Evolutionary conservation across 345 rosid species (phyloP).

Genomic region (Camelina neglecta): DNA sequence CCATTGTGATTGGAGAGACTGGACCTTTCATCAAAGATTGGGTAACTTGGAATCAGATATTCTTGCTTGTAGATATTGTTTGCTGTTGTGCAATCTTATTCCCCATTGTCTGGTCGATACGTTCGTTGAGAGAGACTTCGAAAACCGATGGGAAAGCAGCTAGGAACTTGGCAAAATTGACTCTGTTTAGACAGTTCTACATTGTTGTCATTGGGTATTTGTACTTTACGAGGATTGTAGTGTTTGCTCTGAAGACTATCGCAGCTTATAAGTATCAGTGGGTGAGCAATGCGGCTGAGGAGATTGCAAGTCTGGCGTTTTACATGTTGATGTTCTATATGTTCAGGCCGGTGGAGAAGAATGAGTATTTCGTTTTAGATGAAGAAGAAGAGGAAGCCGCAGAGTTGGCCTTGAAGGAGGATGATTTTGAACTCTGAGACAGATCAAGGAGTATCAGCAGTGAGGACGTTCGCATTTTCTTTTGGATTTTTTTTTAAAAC

Average conservation of each 20-base stretch:
- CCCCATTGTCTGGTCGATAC: slow-evolving; percentile 95
- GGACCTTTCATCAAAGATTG: slow-evolving; percentile 90
- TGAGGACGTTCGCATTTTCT: background rate
- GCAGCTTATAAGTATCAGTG: slow-evolving; percentile 88
- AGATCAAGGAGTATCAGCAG: slow-evolving; percentile 57
- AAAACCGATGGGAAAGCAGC: slow-evolving; percentile 98
- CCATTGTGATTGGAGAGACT: slow-evolving; percentile 86
- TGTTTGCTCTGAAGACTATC: slow-evolving; percentile 79
- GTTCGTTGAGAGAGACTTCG: slow-evolving; percentile 82
- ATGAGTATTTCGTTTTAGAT: slow-evolving; percentile 81
- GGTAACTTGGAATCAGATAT: slow-evolving; percentile 93
- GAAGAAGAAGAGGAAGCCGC: slow-evolving; percentile 95
- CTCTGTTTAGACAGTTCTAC: slow-evolving; percentile 86
- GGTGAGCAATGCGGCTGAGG: slow-evolving; percentile 94
- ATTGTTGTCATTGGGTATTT: slow-evolving; percentile 92
- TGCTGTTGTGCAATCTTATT: slow-evolving; percentile 94
- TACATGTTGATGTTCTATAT: slow-evolving; percentile 80
- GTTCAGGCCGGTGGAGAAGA: slow-evolving; percentile 94
- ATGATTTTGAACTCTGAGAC: slow-evolving; percentile 89
- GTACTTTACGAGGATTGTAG: slow-evolving; percentile 92
- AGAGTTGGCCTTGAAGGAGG: slow-evolving; percentile 72
- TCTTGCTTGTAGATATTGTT: slow-evolving; percentile 81
- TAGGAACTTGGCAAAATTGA: slow-evolving; percentile 84
- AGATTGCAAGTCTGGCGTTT: slow-evolving; percentile 76
- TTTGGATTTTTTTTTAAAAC: background rate